Conservation (phyloP, 352 stramenopile genomes). For the Globisporangium cystogenes region DNA sequence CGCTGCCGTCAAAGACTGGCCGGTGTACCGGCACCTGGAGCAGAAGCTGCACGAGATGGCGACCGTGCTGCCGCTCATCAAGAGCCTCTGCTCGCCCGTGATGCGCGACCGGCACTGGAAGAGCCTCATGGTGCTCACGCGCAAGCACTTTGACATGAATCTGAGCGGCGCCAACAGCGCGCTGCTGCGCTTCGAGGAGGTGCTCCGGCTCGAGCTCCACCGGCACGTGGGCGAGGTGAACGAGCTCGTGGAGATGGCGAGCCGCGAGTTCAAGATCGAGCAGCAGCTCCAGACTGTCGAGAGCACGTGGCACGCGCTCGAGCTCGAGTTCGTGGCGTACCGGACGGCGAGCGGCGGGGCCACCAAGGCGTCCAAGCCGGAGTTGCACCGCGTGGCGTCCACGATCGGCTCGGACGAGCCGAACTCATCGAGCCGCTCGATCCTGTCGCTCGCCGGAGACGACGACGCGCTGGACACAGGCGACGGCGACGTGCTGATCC, state of each 20-base stretch:
- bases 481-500: slow-evolving; percentile 83
- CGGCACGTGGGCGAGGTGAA: slow-evolving; percentile 92
- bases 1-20: slow-evolving; percentile 89
- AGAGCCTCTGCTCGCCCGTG: slow-evolving; percentile 84
- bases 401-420: not conserved
- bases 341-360: slow-evolving; percentile 48
- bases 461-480: slow-evolving; percentile 4
- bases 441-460: not conserved
- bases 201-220: slow-evolving; percentile 91
- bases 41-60: slow-evolving; percentile 91
- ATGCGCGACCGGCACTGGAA: slow-evolving; percentile 89
- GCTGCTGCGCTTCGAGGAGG: slow-evolving; percentile 85
- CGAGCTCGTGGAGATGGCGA: slow-evolving; percentile 93
- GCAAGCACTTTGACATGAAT: slow-evolving; percentile 81
- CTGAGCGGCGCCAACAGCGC: slow-evolving; percentile 2
- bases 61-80: slow-evolving; percentile 87
- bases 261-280: slow-evolving; percentile 97
- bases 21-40: slow-evolving; percentile 90
- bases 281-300: slow-evolving; percentile 94
- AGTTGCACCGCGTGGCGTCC: no score
- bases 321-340: slow-evolving; percentile 91
- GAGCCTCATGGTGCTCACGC: slow-evolving; percentile 77
- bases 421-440: not conserved
- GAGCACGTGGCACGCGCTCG: slow-evolving; percentile 84
- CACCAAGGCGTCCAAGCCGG: not conserved